Conservation (phyloP, 2,329 filamentous ascomycete genomes). For the Helminthosporium solani region DNA sequence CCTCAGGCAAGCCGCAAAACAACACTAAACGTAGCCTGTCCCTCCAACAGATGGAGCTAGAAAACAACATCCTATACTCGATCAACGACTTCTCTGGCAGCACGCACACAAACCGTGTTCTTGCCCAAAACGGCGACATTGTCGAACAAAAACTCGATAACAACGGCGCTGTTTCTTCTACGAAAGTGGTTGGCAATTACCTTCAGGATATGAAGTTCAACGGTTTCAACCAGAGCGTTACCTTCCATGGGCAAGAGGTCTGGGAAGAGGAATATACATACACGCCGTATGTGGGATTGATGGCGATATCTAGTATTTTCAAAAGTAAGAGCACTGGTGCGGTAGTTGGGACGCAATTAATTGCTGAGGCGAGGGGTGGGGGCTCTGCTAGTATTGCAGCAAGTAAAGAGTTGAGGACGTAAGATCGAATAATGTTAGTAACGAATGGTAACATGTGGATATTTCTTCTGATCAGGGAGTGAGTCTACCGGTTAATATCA, state of each 20-base stretch:
- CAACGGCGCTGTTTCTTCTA: slow-evolving; percentile 49
- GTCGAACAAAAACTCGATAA: slow-evolving; percentile 58
- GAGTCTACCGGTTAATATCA: no score
- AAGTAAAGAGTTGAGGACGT: slow-evolving; percentile 15
- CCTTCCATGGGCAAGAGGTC: slow-evolving; percentile 48
- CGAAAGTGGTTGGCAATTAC: slow-evolving; percentile 53
- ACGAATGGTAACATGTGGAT: no score
- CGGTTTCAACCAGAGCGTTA: slow-evolving; percentile 48
- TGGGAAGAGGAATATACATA: slow-evolving; percentile 58
- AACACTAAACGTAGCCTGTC: slow-evolving; percentile 31
- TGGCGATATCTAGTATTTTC: slow-evolving; percentile 49
- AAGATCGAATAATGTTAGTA: neutral
- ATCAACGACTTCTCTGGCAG: slow-evolving; percentile 61
- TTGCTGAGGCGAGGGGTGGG: slow-evolving; percentile 56
- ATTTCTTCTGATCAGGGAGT: no score
- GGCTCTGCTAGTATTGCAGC: slow-evolving; percentile 54
- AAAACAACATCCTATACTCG: slow-evolving; percentile 61
- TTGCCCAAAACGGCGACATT: slow-evolving; percentile 57
- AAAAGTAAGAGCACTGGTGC: slow-evolving; percentile 50
- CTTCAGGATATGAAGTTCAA: slow-evolving; percentile 56
- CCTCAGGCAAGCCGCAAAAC: slow-evolving; percentile 5
- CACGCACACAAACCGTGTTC: slow-evolving; percentile 55
- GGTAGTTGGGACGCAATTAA: slow-evolving; percentile 54
- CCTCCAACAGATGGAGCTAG: slow-evolving; percentile 49
- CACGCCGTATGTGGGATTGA: slow-evolving; percentile 52